A percentile compares a stretch with the other conserved stretches of the same genome.
phyloP scores from a whole-genome alignment of 2,329 filamentous ascomycete species.

The Aspergillus aculeatus region DNA sequence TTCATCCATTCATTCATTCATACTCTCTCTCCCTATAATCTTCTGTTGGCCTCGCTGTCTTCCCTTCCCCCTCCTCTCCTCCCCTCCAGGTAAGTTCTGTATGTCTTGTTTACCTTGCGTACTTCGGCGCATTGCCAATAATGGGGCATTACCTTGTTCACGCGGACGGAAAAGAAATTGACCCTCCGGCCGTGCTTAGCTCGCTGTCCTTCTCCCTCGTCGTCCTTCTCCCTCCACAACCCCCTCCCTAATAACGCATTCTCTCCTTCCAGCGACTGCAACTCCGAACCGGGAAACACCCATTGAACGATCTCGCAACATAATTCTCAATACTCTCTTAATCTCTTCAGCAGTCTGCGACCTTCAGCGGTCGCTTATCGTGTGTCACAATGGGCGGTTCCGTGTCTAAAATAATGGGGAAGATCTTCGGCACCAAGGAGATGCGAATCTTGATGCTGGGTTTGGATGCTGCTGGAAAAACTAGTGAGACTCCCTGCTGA shows the following conservation, averaged over 20 bases:
- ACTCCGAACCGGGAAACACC: neutral
- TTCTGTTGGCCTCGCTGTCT: neutral
- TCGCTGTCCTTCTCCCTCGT: slow-evolving; percentile 1
- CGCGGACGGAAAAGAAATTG: slow-evolving; percentile 12
- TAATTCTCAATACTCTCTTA: neutral
- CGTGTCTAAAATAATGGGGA: slow-evolving; percentile 94
- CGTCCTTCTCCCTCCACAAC: neutral
- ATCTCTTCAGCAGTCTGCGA: slow-evolving; percentile 1
- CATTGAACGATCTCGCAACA: neutral
- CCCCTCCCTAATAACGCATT: slow-evolving; percentile 7
- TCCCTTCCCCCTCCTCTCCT: neutral
- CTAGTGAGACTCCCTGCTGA: slow-evolving; percentile 52
- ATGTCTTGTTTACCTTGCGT: slow-evolving; percentile 15
- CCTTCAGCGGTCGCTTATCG: slow-evolving; percentile 16
- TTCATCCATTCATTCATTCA: slow-evolving; percentile 4
- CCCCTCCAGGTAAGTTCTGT: slow-evolving; percentile 14
- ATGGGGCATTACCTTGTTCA: slow-evolving; percentile 15
- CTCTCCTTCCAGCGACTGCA: slow-evolving; percentile 3
- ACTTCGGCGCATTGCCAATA: slow-evolving; percentile 6
- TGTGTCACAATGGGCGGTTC: slow-evolving; percentile 76
- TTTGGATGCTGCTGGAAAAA: slow-evolving; percentile 97
- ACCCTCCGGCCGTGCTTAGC: slow-evolving; percentile 4
- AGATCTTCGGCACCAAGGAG: slow-evolving; percentile 98
- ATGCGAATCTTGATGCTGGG: slow-evolving; percentile 98
- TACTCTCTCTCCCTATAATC: neutral